phyloP scores from a whole-genome alignment of 139 green algal species.

The Tetratostichococcus sp. region DNA sequence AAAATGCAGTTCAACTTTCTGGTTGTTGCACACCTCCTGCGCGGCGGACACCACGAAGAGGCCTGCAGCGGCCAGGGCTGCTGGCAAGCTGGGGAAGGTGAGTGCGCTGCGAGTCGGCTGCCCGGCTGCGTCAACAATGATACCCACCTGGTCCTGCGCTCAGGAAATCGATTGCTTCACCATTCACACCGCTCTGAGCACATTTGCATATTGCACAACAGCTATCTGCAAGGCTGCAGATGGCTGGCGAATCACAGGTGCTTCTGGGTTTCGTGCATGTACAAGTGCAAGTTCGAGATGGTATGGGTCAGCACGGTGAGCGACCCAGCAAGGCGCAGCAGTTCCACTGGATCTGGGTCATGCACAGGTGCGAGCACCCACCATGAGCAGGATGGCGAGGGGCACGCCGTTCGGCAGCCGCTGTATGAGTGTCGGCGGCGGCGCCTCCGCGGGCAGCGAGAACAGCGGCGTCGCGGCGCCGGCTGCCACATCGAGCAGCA shows the following conservation, averaged over 20 bases:
- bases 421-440: conserved; percentile 16
- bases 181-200: too few relatives aligned
- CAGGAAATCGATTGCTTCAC: too few relatives aligned
- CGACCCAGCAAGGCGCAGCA: too few relatives aligned
- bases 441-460: conserved; percentile 25
- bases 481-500: conserved; percentile 24
- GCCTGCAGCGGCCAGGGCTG: conserved; percentile 27
- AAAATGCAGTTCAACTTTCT: too few relatives aligned
- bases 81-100: conserved; percentile 20
- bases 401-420: conserved; percentile 8
- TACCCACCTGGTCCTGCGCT: conserved; percentile 38
- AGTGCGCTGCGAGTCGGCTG: conserved; percentile 28
- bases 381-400: conserved; percentile 25
- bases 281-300: too few relatives aligned
- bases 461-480: conserved; percentile 22
- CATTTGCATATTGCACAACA: too few relatives aligned
- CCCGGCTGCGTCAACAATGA: conserved; percentile 27
- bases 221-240: too few relatives aligned
- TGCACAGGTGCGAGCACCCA: not conserved
- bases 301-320: too few relatives aligned
- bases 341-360: too few relatives aligned
- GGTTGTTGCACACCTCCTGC: not conserved
- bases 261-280: too few relatives aligned
- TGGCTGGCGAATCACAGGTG: too few relatives aligned
- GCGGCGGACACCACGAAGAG: conserved; percentile 27